Conservation (phyloP, 2,329 filamentous ascomycete genomes). For the Aspergillus carbonarius region DNA sequence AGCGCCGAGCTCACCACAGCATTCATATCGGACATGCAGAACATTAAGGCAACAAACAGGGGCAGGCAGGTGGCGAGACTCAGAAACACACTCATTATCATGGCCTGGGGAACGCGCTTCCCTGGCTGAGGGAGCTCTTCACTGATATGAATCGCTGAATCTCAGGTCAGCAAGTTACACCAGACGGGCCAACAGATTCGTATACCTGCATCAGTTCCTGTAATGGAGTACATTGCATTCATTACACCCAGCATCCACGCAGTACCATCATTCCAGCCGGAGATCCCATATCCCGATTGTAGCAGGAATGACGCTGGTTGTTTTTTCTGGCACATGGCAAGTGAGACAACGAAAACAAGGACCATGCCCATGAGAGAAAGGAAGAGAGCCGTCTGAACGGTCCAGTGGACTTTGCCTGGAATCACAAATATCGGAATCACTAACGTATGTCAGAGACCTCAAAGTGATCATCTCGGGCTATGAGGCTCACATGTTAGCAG, state of each 20-base stretch:
- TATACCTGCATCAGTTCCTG: neutral
- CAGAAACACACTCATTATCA: conserved; percentile 12
- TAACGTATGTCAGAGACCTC: neutral
- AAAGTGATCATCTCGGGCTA: neutral
- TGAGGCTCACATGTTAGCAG: neutral
- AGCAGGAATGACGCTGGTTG: neutral
- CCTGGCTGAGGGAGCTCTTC: conserved; percentile 18
- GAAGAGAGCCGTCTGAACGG: neutral
- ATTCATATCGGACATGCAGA: conserved; percentile 19
- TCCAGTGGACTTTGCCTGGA: neutral
- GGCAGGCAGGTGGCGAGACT: conserved; percentile 9
- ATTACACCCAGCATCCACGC: conserved; percentile 1
- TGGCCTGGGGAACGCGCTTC: conserved; percentile 15
- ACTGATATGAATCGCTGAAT: neutral
- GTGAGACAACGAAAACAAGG: neutral
- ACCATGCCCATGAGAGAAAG: neutral
- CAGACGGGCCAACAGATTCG: too few species aligned
- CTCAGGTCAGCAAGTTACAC: neutral
- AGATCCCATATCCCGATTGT: neutral
- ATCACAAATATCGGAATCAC: neutral
- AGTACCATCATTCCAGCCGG: neutral
- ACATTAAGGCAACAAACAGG: conserved; percentile 18
- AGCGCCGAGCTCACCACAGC: conserved; percentile 8
- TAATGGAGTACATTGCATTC: neutral
- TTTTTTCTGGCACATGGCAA: neutral